Conservation (phyloP, 768 basidiomycete genomes). For the Melanogaster broomeanus region DNA sequence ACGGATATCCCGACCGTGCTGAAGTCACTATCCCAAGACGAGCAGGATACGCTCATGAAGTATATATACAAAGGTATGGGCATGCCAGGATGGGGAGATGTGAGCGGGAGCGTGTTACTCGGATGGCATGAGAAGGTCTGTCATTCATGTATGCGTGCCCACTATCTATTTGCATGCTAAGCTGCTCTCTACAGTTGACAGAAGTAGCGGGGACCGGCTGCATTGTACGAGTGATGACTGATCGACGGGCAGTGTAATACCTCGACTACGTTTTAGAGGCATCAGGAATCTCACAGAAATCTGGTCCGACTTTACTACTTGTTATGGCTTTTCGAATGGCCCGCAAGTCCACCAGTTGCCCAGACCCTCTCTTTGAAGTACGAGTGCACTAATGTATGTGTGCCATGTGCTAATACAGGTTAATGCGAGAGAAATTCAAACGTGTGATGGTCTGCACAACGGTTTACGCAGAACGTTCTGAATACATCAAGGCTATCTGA, state of each 20-base stretch:
- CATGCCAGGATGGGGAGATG: conserved; percentile 57
- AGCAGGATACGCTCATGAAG: conserved; percentile 94
- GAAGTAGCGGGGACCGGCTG: conserved; percentile 93
- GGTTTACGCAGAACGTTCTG: no score
- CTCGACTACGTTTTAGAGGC: background rate
- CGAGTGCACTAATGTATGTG: no score
- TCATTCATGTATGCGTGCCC: conserved; percentile 6
- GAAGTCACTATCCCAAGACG: conserved; percentile 67
- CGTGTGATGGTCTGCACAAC: background rate
- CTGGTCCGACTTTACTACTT: background rate
- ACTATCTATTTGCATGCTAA: conserved; percentile 2
- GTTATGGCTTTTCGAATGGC: background rate
- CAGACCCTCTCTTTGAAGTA: no score
- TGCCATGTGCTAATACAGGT: no score
- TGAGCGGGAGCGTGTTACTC: conserved; percentile 61
- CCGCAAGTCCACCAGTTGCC: no score
- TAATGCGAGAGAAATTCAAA: conserved; percentile 10
- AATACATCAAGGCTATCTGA: conserved; percentile 21
- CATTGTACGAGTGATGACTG: conserved; percentile 86
- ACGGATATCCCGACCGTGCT: conserved; percentile 81
- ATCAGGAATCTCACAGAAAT: background rate
- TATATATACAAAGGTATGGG: conserved; percentile 98
- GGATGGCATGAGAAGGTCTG: conserved; percentile 95
- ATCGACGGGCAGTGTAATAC: conserved; percentile 58
- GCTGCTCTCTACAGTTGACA: conserved; percentile 61